A percentile compares a stretch with the other conserved stretches of the same genome.
Conservation (phyloP, 1,284 basidiomycete species). For the Macrocystidia cucumis region DNA sequence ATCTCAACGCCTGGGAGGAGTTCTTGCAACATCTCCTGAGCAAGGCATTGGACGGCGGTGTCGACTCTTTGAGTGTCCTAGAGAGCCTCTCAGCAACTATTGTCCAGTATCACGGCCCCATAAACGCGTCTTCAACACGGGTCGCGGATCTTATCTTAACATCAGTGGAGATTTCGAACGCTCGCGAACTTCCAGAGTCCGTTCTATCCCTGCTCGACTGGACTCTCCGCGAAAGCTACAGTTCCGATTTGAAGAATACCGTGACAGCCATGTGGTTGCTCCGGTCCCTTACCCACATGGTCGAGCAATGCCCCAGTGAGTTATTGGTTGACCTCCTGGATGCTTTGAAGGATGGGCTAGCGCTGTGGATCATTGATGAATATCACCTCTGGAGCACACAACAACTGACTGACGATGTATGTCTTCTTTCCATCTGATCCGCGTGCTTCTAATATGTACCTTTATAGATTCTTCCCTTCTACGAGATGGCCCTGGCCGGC, state of each 20-base stretch:
- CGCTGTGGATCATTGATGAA: constrained; percentile 58
- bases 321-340: constrained; percentile 38
- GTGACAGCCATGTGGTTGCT: constrained; percentile 54
- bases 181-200: constrained; percentile 36
- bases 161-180: constrained; percentile 40
- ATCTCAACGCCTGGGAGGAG: constrained; percentile 49
- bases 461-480: constrained; percentile 47
- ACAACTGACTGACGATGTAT: constrained; percentile 53
- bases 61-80: constrained; percentile 43
- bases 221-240: constrained; percentile 54
- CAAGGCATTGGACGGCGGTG: constrained; percentile 50
- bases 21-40: constrained; percentile 42
- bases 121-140: constrained; percentile 34
- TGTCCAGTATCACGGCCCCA: constrained; percentile 33
- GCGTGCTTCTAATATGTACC: constrained; percentile 5
- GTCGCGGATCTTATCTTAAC: constrained; percentile 54
- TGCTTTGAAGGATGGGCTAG: constrained; percentile 44
- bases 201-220: constrained; percentile 52
- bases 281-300: constrained; percentile 39
- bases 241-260: constrained; percentile 47
- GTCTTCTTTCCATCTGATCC: constrained; percentile 14
- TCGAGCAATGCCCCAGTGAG: constrained; percentile 46
- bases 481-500: constrained; percentile 44
- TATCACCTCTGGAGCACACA: constrained; percentile 35
- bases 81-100: constrained; percentile 44